Evolutionary conservation across 73 alveolate species (phyloP).

Genomic region (Paramecium octaurelia): DNA sequence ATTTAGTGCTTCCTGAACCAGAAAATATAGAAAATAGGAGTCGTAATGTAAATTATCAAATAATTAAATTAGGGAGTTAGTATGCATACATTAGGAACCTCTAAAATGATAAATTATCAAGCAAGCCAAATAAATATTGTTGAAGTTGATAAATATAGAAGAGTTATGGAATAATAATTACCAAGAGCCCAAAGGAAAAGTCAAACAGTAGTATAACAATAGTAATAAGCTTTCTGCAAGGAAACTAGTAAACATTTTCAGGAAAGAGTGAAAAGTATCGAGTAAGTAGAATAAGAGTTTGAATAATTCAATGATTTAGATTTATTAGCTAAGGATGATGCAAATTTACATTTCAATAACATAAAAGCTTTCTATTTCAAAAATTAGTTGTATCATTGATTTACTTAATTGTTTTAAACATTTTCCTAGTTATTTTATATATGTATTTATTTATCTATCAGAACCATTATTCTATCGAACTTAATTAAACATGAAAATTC

Average conservation of each 20-base stretch:
- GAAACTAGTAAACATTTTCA: neutral
- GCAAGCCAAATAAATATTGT: neutral
- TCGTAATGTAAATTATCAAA: neutral
- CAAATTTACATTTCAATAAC: neutral
- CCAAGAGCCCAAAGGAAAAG: neutral
- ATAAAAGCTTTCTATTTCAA: conserved; percentile 19
- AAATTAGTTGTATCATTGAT: neutral
- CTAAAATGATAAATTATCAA: conserved; percentile 24
- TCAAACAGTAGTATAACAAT: neutral
- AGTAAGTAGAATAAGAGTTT: conserved; percentile 12
- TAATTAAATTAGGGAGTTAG: neutral
- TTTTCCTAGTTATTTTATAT: neutral
- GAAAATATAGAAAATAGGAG: neutral
- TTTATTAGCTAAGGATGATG: neutral
- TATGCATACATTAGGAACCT: neutral
- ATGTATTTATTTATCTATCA: neutral
- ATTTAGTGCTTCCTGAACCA: neutral
- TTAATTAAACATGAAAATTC: neutral
- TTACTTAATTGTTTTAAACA: neutral
- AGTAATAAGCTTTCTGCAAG: neutral
- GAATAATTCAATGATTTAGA: conserved; percentile 14
- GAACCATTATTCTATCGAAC: neutral
- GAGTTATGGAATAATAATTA: neutral
- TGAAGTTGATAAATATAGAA: neutral
- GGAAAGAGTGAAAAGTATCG: neutral